These are phyloP conservation scores for Sclerotinia sclerotiorum DNA, from an alignment of 2,329 filamentous ascomycete genomes.

Conservation along the genomic window DNA sequence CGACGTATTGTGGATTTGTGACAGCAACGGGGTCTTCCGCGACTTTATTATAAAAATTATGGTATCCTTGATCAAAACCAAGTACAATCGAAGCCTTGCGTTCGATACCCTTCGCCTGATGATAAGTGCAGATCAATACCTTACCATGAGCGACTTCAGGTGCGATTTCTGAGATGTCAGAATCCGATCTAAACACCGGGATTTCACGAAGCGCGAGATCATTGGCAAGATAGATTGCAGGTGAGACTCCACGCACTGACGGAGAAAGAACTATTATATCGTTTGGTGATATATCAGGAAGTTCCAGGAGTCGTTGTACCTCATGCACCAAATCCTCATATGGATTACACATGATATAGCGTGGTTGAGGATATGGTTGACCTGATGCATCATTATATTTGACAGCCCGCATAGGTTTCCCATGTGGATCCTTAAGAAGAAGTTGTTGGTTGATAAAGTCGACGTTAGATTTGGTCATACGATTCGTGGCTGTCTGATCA, in stretches of 20 bases:
- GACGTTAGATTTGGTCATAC: slow-evolving; percentile 18
- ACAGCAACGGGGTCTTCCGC: slow-evolving; percentile 13
- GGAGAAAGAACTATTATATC: slow-evolving; percentile 20
- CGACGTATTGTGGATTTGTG: slow-evolving; percentile 21
- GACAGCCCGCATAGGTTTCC: slow-evolving; percentile 15
- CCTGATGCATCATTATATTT: slow-evolving; percentile 15
- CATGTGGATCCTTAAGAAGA: not conserved
- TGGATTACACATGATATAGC: slow-evolving; percentile 18
- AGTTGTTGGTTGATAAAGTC: slow-evolving; percentile 22
- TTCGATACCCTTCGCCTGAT: slow-evolving; percentile 19
- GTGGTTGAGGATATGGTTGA: slow-evolving; percentile 8
- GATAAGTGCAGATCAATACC: slow-evolving; percentile 17
- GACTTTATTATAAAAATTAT: not conserved
- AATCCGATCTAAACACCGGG: slow-evolving; percentile 20
- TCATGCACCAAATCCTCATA: slow-evolving; percentile 13
- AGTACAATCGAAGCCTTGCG: slow-evolving; percentile 17
- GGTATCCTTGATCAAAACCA: slow-evolving; percentile 14
- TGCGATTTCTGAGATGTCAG: slow-evolving; percentile 12
- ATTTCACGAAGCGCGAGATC: slow-evolving; percentile 16
- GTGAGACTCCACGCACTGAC: not conserved
- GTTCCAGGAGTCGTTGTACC: not conserved
- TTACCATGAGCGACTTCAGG: slow-evolving; percentile 14
- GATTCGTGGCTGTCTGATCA: slow-evolving; percentile 16
- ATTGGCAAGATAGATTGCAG: slow-evolving; percentile 8
- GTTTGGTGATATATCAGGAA: not conserved